Evolutionary conservation across 2,329 filamentous ascomycete species (phyloP).

Genomic region (Pseudocercospora macadamiae): DNA sequence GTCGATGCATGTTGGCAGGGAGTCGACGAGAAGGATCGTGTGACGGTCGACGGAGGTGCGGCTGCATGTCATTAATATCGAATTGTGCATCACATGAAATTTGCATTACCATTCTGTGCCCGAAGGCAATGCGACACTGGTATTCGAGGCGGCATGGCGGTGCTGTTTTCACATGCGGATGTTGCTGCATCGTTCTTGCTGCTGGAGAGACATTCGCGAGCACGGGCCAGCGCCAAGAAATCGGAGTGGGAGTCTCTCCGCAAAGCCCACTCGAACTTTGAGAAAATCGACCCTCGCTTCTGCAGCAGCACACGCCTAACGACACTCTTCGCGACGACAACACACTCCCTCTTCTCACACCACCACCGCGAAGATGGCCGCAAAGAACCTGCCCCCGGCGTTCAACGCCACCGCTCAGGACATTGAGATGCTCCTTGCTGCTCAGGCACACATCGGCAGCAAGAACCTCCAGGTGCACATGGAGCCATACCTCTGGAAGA

Average conservation of each 20-base stretch:
- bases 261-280: slow-evolving; percentile 10
- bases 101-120: slow-evolving; percentile 41
- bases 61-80: slow-evolving; percentile 19
- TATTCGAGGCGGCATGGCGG: slow-evolving; percentile 53
- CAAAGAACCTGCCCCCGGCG: slow-evolving; percentile 86
- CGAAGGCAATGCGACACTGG: slow-evolving; percentile 47
- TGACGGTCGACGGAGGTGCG: slow-evolving; percentile 17
- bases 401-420: slow-evolving; percentile 98
- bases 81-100: neutral
- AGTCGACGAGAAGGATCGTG: slow-evolving; percentile 61
- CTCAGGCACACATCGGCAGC: slow-evolving; percentile 93
- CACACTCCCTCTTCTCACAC: slow-evolving; percentile 18
- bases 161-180: slow-evolving; percentile 4
- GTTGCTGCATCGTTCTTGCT: neutral
- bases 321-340: slow-evolving; percentile 19
- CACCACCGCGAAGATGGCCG: slow-evolving; percentile 76
- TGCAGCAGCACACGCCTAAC: slow-evolving; percentile 20
- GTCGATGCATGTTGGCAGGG: slow-evolving; percentile 62
- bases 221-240: slow-evolving; percentile 8
- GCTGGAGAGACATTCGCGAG: neutral
- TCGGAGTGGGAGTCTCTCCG: slow-evolving; percentile 11
- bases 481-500: slow-evolving; percentile 99
- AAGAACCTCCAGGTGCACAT: slow-evolving; percentile 99
- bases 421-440: slow-evolving; percentile 98
- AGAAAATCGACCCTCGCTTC: neutral